These are phyloP conservation scores for Stentor roeselii DNA, from an alignment of 73 alveolate species.

Conservation along the genomic window DNA sequence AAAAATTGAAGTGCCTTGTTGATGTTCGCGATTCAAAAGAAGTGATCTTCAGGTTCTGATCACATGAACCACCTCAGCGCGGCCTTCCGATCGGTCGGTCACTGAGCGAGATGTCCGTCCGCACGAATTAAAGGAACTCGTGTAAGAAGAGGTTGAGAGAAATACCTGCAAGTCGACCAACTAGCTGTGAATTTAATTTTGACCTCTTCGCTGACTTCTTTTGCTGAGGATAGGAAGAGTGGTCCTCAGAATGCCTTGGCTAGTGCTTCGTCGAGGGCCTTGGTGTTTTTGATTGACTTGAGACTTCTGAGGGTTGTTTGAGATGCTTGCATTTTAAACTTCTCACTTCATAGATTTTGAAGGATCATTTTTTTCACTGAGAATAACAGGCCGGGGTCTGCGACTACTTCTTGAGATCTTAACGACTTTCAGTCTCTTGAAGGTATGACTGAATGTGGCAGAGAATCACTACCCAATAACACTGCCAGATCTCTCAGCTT, in stretches of 20 bases:
- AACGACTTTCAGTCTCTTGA: background rate
- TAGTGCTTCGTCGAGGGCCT: background rate
- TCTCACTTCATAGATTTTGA: background rate
- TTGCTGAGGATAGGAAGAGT: background rate
- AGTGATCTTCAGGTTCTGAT: slow-evolving; percentile 38
- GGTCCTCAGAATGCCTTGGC: background rate
- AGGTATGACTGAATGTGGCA: background rate
- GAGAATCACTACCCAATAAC: background rate
- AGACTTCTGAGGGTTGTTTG: background rate
- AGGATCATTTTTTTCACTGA: background rate
- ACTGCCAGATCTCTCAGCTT: background rate
- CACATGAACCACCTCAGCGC: slow-evolving; percentile 56
- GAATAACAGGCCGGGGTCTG: background rate
- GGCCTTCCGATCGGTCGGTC: slow-evolving; percentile 68
- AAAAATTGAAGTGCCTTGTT: slow-evolving; percentile 59
- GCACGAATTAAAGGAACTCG: background rate
- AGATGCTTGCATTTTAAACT: background rate
- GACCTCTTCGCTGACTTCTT: background rate
- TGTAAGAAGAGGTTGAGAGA: background rate
- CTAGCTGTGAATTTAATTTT: background rate
- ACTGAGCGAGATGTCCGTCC: slow-evolving; percentile 53
- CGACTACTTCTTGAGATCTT: background rate
- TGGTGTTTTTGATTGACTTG: slow-evolving; percentile 5
- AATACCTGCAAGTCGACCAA: background rate
- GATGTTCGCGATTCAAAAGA: slow-evolving; percentile 54